Evolutionary conservation across 768 basidiomycete genomes (phyloP).

Genomic region (Sporobolomyces roseus): DNA sequence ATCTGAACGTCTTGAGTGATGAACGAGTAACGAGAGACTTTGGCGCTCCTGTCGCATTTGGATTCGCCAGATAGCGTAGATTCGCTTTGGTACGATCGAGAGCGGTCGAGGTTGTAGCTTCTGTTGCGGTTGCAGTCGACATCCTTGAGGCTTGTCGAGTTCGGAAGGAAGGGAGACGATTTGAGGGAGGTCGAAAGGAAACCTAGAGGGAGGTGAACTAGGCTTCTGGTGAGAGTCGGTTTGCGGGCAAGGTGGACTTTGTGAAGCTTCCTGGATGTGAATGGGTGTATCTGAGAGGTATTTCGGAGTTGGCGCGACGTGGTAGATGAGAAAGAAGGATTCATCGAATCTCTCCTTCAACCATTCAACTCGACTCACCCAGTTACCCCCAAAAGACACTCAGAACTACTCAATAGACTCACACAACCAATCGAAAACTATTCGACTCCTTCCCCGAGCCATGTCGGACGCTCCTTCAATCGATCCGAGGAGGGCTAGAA

Average conservation of each 20-base stretch:
- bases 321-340: no score
- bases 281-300: no score
- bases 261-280: no score
- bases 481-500: constrained; percentile 12
- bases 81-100: constrained; percentile 6
- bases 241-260: no score
- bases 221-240: no score
- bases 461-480: constrained; percentile 11
- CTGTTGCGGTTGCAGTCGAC: neutral
- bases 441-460: neutral
- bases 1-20: constrained; percentile 20
- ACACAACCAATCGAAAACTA: neutral
- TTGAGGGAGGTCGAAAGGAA: neutral
- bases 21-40: constrained; percentile 25
- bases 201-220: neutral
- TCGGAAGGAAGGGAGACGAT: neutral
- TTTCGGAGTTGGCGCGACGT: no score
- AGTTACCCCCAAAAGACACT: neutral
- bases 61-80: constrained; percentile 27
- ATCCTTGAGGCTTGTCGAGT: neutral
- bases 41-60: neutral
- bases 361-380: neutral
- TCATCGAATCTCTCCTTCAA: neutral
- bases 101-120: neutral
- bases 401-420: neutral